A percentile compares a stretch with the other conserved stretches of the same genome.
These are phyloP conservation scores for Trichoderma asperellum DNA, from an alignment of 2,329 filamentous ascomycete genomes.

Conservation along the genomic window DNA sequence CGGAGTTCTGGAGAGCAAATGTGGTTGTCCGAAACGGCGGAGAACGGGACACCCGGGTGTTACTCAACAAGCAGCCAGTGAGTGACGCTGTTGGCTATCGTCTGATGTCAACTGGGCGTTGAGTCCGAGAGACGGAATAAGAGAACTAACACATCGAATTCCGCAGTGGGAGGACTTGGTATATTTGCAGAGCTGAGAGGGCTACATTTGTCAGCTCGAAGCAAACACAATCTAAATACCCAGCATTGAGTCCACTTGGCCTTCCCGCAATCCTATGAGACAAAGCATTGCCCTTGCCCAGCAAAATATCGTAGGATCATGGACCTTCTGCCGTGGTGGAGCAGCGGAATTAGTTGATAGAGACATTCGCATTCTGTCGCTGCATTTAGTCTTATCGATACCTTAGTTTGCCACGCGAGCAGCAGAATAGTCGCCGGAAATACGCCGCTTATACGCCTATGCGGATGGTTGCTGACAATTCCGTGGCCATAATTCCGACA, in stretches of 20 bases:
- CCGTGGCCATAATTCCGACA: neutral
- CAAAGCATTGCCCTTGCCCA: neutral
- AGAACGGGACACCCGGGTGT: neutral
- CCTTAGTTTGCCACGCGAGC: neutral
- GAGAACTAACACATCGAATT: neutral
- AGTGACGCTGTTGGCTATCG: neutral
- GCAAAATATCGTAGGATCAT: neutral
- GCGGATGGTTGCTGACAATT: slow-evolving; percentile 1
- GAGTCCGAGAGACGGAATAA: neutral
- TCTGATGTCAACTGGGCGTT: neutral
- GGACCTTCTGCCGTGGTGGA: neutral
- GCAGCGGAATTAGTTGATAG: neutral
- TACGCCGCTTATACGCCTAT: slow-evolving; percentile 1
- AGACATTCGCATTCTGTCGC: neutral
- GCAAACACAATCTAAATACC: too few species aligned
- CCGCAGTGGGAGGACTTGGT: neutral
- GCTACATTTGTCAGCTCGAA: slow-evolving; percentile 6
- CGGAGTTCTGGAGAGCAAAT: neutral
- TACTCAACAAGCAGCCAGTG: neutral
- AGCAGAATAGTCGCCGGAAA: neutral
- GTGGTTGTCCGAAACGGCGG: neutral
- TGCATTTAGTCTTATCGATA: neutral
- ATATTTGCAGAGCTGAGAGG: neutral
- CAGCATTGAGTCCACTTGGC: neutral
- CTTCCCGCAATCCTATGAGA: neutral